Base-by-base conservation (phyloP, 495 filamentous ascomycete genomes). In the Filosporella fistucella region DNA sequence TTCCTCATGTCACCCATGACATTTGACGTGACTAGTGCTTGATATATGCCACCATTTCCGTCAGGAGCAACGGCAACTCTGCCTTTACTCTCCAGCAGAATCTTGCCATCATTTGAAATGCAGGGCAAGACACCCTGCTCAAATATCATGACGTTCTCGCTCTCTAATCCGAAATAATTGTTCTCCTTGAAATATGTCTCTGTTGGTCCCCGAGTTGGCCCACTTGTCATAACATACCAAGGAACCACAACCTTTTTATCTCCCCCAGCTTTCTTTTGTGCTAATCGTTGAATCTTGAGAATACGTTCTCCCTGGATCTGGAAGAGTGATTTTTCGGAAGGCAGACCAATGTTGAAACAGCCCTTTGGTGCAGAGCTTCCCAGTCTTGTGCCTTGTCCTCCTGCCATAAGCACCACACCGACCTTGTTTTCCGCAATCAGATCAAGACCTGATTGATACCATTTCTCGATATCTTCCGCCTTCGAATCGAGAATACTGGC, bases 161-260 rank as follows among this genome's bases (percentile, higher is more conserved):
- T 78, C 37, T 82, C 68, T 40, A 99, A 69, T 1, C 94, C 91
- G 62, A 99, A 99, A 67, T 89, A 96, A 21, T 79, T 77, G 68
- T 96, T 72, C 63, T 94, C 70, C 66, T 86, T 71, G 66, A 99
- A 99, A 73, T 90, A 99, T 45, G 84, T 76, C 75, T 95, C 88
- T 7, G 93, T 99, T 9, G 90, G 86, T 44, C 80, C 79, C 55
- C 91, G 78, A 11, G 93, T 99, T n/a, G 93, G 94, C 9, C 93
- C 93, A 57, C 89, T 95, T 51, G 93, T 99, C 93, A 99, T 99
- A 60, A 99, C 85, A 70, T 97, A 99, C 93, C 93, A 99, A 6
- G 93, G 94, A 24, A 99, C 82, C 7, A 84, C 77, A 24, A 86
- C 84, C 39, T 54, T 47, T 48, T 77, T 74, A 54, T 70, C 61